Conservation (phyloP, 352 stramenopile species). For the Pythium brachiatum region DNA sequence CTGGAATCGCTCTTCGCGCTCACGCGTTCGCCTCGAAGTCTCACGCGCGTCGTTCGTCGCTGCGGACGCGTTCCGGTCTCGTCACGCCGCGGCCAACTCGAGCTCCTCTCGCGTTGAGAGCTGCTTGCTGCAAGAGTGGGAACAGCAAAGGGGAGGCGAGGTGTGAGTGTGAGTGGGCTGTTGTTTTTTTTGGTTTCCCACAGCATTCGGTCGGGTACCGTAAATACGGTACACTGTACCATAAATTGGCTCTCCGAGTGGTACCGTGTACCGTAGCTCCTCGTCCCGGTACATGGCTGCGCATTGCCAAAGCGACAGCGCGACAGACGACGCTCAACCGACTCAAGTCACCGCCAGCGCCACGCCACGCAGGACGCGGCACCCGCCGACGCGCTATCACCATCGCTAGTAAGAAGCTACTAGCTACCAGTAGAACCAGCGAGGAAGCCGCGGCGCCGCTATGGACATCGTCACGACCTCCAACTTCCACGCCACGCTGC, state of each 20-base stretch:
- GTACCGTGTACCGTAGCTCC: conserved; percentile 17
- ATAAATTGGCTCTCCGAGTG: not conserved
- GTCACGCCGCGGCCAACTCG: not conserved
- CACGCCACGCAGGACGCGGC: not conserved
- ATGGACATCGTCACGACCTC: conserved; percentile 89
- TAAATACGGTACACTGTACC: conserved; percentile 19
- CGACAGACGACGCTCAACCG: not conserved
- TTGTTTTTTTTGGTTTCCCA: conserved; percentile 24
- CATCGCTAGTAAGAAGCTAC: not conserved
- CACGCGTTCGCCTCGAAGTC: not conserved
- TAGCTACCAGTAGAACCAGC: not conserved
- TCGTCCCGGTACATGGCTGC: not conserved
- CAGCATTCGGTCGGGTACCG: conserved; percentile 18
- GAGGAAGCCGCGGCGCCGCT: not conserved
- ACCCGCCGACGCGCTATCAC: not conserved
- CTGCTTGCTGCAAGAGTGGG: not conserved
- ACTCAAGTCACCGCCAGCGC: not conserved
- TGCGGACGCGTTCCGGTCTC: not conserved
- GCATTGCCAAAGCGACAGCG: not conserved
- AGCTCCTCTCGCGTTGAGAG: not conserved
- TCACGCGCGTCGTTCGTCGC: not conserved
- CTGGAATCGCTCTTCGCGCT: conserved; percentile 1
- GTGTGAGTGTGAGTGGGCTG: not conserved
- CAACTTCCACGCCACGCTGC: conserved; percentile 87
- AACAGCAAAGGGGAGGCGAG: conserved; percentile 17